Conservation (phyloP, 192 early-diverging fungal species). For the Dissophora globulifera region DNA sequence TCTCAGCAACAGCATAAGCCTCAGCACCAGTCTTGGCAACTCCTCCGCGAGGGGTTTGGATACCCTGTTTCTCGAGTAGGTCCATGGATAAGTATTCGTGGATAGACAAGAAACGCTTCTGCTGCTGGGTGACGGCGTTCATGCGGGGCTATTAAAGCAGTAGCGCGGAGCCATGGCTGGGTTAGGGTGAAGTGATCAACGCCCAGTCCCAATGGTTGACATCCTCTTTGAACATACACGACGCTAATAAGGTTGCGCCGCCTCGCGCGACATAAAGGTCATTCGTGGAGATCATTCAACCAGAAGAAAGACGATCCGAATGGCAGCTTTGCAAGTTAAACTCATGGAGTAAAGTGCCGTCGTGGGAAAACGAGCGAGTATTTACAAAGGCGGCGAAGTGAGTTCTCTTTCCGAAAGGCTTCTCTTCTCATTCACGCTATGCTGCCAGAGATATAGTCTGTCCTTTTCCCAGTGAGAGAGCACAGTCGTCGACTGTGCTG, state of each 20-base stretch:
- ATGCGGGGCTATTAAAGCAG: slow-evolving; percentile 50
- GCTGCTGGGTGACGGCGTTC: slow-evolving; percentile 54
- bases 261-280: slow-evolving; percentile 18
- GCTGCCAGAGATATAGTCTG: no score
- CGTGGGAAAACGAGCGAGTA: background rate
- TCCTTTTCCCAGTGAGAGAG: background rate
- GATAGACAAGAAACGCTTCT: slow-evolving; percentile 92
- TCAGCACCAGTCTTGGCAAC: slow-evolving; percentile 91
- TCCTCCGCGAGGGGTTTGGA: slow-evolving; percentile 88
- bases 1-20: slow-evolving; percentile 86
- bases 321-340: background rate
- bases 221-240: no score
- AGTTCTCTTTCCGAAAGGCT: no score
- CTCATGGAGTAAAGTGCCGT: no score
- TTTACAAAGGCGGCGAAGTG: no score
- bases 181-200: no score
- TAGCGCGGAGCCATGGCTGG: no score
- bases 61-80: slow-evolving; percentile 89
- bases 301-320: background rate
- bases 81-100: slow-evolving; percentile 98
- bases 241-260: slow-evolving; percentile 11
- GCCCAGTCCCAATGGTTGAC: no score
- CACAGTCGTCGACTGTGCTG: no score
- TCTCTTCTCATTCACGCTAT: no score
- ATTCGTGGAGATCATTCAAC: slow-evolving; percentile 23